Evolutionary conservation across 495 filamentous ascomycete species (phyloP), one percentile per base, ranked within the genome.

Genomic region (Tuber aestivum): DNA sequence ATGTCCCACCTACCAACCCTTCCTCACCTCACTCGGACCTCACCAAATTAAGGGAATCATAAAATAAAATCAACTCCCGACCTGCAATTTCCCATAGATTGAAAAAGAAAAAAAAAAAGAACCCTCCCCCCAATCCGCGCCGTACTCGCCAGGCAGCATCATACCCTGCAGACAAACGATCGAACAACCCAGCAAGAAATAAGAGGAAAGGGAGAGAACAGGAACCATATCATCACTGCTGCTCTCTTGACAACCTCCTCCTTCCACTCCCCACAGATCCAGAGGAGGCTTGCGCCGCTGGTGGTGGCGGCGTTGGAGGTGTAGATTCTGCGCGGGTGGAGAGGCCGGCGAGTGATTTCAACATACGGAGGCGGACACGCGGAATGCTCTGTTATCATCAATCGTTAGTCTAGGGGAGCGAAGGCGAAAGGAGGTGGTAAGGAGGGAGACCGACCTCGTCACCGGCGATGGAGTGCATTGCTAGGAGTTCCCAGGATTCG

Each of bases 331-430:
- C 32, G 41, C 41, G 41, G 35, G 69, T 72, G 9, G 75, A 27
- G 18, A 83, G 38, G n/a, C 81, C 81, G 37, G 81, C 81, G 61
- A 83, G 81, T 23, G 74, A 72, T 65, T 83, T 83, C 40, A 83
- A 35, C 81, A 83, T 81, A 27, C 76, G 88, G 37, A 83, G 75
- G 37, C 81, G 78, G n/a, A 83, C 75, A 42, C 81, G 78, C 35
- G 81, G 81, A 61, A 83, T 83, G 65, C 79, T 81, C 79, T 81
- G 44, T 77, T 73, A 71, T 42, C 35, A 50, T 48, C n/a, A 23
- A 72, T 70, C 37, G 48, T 79, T 61, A 61, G 40, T 50, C 70
- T 27, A 14, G 38, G 37, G 56, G 27, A 35, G 27, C 27, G 5
- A 70, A 72, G 70, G 41, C n/a, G 42, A 20, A 44, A 74, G 73